Evolutionary conservation across 768 basidiomycete species (phyloP).

Genomic region (Xerocomus potaroensis): DNA sequence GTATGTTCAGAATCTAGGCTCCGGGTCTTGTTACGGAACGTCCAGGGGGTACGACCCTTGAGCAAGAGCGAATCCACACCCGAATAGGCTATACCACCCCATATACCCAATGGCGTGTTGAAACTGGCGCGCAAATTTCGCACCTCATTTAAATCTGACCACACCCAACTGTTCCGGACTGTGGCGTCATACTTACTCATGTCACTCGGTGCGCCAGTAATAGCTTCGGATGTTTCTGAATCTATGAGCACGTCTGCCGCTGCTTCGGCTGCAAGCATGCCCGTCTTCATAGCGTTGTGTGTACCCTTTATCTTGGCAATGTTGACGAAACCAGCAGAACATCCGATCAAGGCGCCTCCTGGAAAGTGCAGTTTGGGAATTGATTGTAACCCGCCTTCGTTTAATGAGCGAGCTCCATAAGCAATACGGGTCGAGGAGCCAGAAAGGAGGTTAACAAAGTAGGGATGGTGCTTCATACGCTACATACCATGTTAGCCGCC

Average conservation of each 20-base stretch:
- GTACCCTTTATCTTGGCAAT: conserved; percentile 98
- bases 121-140: conserved; percentile 91
- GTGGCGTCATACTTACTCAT: conserved; percentile 70
- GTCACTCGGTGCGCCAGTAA: conserved; percentile 37
- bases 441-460: conserved; percentile 76
- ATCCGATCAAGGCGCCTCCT: conserved; percentile 91
- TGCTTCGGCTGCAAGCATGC: conserved; percentile 93
- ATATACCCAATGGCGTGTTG: conserved; percentile 70
- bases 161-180: conserved; percentile 78
- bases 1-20: conserved; percentile 69
- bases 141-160: conserved; percentile 82
- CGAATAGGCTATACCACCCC: conserved; percentile 85
- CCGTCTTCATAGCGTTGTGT: conserved; percentile 98
- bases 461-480: conserved; percentile 96
- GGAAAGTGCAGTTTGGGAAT: conserved; percentile 86
- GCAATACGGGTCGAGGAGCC: conserved; percentile 72
- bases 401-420: conserved; percentile 86
- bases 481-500: conserved; percentile 23
- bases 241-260: conserved; percentile 59
- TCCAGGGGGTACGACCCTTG: conserved; percentile 88
- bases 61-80: conserved; percentile 84
- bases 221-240: conserved; percentile 9
- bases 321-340: conserved; percentile 94
- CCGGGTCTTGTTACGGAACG: conserved; percentile 62
- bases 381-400: conserved; percentile 92